Conservation (phyloP, 2,329 filamentous ascomycete species). For the Chaetomium strumarium region DNA sequence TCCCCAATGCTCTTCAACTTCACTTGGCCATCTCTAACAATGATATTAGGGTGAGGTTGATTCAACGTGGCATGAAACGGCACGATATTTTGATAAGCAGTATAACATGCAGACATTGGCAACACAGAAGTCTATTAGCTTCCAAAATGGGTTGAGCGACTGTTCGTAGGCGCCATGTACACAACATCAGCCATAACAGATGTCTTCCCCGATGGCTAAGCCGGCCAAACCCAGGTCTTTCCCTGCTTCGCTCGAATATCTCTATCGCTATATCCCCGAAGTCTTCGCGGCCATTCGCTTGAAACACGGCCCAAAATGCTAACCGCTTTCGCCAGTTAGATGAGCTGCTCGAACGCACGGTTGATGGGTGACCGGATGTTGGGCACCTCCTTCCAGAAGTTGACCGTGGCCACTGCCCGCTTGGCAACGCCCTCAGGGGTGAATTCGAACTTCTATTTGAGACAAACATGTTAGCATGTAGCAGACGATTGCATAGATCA, state of each 20-base stretch:
- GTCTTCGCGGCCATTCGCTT: not conserved
- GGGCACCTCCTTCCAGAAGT: conserved; percentile 93
- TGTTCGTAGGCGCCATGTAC: conserved; percentile 9
- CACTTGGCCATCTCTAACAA: not conserved
- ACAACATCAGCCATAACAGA: conserved; percentile 5
- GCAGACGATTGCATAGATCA: not conserved
- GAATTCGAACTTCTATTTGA: conserved; percentile 90
- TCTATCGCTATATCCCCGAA: conserved; percentile 14
- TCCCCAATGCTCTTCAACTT: too few species aligned
- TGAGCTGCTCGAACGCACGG: conserved; percentile 94
- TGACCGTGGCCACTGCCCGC: conserved; percentile 83
- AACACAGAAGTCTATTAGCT: conserved; percentile 13
- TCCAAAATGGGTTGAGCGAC: conserved; percentile 4
- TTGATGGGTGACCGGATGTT: conserved; percentile 93
- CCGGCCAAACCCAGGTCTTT: conserved; percentile 2
- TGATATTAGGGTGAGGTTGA: not conserved
- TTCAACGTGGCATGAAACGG: not conserved
- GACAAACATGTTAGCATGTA: conserved; percentile 27
- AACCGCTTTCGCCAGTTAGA: conserved; percentile 51
- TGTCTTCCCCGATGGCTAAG: conserved; percentile 6
- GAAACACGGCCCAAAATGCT: not conserved
- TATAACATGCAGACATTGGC: not conserved
- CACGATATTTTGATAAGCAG: not conserved
- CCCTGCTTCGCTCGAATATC: not conserved
- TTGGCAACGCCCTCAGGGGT: conserved; percentile 94